Conservation (phyloP, 2,329 filamentous ascomycete genomes). For the Cryphonectria carpinicola region DNA sequence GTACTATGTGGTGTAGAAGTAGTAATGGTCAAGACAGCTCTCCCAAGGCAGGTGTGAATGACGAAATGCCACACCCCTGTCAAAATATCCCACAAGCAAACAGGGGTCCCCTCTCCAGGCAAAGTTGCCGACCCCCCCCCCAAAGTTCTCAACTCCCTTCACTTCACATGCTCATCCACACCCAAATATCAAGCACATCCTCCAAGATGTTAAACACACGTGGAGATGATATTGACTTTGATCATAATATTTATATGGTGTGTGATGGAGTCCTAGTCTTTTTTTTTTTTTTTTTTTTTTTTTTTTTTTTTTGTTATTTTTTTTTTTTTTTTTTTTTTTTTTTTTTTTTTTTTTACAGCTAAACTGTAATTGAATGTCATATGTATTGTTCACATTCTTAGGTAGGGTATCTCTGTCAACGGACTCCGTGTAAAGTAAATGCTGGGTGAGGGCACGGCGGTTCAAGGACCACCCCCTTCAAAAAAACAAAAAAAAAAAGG, state of each 20-base stretch:
- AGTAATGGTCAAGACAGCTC: not conserved
- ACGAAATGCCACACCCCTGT: conserved; percentile 15
- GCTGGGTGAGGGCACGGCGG: not conserved
- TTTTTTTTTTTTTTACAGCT: not conserved
- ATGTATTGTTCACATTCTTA: not conserved
- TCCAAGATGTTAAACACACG: not conserved
- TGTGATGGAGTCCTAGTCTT: not conserved
- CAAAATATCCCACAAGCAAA: not conserved
- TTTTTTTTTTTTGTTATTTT: too few relatives aligned
- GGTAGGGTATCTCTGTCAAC: conserved; percentile 25
- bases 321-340: not conserved
- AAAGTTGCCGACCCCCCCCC: not conserved
- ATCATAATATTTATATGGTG: not conserved
- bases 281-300: not conserved
- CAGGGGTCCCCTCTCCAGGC: not conserved
- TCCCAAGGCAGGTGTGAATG: conserved; percentile 13
- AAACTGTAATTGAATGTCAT: not conserved
- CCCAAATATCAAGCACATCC: not conserved
- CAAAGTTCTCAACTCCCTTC: not conserved
- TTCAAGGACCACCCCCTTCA: not conserved
- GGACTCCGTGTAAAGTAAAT: not conserved
- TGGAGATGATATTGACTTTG: not conserved
- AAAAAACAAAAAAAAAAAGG: too few relatives aligned
- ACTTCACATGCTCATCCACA: not conserved
- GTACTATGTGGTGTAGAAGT: not conserved